Conservation (phyloP, 2,329 filamentous ascomycete genomes). For the Aspergillus sp. region DNA sequence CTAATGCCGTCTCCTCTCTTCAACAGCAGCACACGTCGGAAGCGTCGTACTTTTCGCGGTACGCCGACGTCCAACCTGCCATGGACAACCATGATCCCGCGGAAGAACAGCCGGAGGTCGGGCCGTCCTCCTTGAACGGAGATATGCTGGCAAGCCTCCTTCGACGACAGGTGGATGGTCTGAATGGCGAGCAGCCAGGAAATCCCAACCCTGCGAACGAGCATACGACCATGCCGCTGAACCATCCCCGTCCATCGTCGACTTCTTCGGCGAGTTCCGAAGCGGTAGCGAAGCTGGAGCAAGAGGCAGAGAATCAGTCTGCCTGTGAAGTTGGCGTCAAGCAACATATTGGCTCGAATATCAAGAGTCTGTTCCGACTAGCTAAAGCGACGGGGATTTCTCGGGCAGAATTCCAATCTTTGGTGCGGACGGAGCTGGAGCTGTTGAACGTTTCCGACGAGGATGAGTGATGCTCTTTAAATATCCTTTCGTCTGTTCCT, state of each 20-base stretch:
- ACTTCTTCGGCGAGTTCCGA: conserved; percentile 44
- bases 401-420: conserved; percentile 57
- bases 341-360: conserved; percentile 62
- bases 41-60: conserved; percentile 60
- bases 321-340: conserved; percentile 61
- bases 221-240: conserved; percentile 30
- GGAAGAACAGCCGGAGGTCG: conserved; percentile 49
- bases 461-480: conserved; percentile 11
- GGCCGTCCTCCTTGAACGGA: conserved; percentile 55
- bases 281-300: conserved; percentile 56
- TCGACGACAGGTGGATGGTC: conserved; percentile 36
- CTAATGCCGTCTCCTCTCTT: conserved; percentile 22
- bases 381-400: conserved; percentile 59
- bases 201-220: conserved; percentile 23
- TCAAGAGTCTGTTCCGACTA: conserved; percentile 63
- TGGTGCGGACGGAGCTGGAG: conserved; percentile 61
- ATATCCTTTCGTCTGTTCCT: neutral
- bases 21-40: conserved; percentile 46
- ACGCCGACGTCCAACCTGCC: conserved; percentile 63
- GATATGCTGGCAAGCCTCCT: conserved; percentile 46
- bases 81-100: conserved; percentile 63
- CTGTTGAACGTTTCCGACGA: conserved; percentile 57
- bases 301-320: conserved; percentile 50
- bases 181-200: conserved; percentile 17
- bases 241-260: conserved; percentile 44